Base-by-base conservation (phyloP, 257 asterid genomes). In the Primulina eburnea region DNA sequence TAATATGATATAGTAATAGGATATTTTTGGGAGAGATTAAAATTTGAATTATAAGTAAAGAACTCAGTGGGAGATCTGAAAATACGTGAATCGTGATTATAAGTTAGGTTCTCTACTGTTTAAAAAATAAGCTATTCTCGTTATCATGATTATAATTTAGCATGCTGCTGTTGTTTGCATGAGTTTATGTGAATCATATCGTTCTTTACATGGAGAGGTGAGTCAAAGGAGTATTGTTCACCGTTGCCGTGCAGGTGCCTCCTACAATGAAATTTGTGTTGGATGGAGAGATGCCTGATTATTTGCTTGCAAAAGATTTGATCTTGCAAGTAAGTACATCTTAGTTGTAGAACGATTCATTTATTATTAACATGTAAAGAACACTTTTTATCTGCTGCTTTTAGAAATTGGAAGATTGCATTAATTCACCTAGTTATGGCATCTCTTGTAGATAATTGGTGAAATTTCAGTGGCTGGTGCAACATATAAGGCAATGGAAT, bases 401-500 rank as follows among this genome's bases (percentile, higher is more conserved):
- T 68, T 30, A 11, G 34, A 62, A 37, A 6, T 16, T 50, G 18
- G 20, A 4, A 58, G 65, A 29, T 21, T 29, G 7, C n/a, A 52
- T 79, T 67, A 53, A 4, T 58, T 78, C 47, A 64, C 74, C 71
- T 70, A 68, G 30, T 68, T 60, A 7, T 34, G 69, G 37, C 63
- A 17, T 70, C 14, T 62, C 50, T 56, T 72, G 86, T 78, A 94
- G 99, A 94, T 91, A 77, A 94, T 94, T 74, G 99, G 99, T 71
- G 98, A 94, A 79, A 91, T 94, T 67, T 94, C 99, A 11, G 99
- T 94, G 69, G 84, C 99, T 76, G 99, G 99, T 82, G 98, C 98
- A 52, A 94, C 97, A 63, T 94, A 94, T 65, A 91, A 91, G 78
- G 92, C 98, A 80, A 94, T 94, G 99, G 98, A 94, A 76, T 94